Percentiles rank a stretch among this genome's conserved stretches.
These are phyloP conservation scores for Paradendryphiella salina DNA, from an alignment of 2,329 filamentous ascomycete species.

Conservation along the genomic window DNA sequence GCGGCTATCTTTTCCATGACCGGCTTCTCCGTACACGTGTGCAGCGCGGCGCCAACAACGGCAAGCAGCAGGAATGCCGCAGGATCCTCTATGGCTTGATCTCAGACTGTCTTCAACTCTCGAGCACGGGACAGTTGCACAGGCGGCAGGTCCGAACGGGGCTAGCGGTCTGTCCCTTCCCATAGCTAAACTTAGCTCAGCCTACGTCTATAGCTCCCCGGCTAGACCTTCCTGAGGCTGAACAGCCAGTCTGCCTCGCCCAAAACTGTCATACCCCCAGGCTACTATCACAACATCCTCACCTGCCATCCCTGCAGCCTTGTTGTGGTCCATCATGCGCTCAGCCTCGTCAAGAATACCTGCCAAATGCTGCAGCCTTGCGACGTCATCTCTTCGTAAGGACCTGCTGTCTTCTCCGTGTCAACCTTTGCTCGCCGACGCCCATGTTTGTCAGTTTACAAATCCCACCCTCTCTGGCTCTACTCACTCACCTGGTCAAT, in stretches of 20 bases:
- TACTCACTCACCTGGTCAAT: conserved; percentile 1
- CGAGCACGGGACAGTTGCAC: conserved; percentile 12
- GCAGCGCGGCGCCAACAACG: background rate
- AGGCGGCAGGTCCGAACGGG: background rate
- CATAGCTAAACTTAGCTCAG: conserved; percentile 20
- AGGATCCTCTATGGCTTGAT: background rate
- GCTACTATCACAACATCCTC: background rate
- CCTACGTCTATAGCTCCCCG: conserved; percentile 4
- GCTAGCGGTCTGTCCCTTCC: conserved; percentile 9
- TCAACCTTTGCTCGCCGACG: background rate
- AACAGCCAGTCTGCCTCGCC: conserved; percentile 24
- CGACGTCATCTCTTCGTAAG: background rate
- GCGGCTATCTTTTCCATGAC: background rate
- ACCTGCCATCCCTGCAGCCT: conserved; percentile 1
- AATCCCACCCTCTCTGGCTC: background rate
- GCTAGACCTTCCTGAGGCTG: conserved; percentile 14
- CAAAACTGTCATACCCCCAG: conserved; percentile 16
- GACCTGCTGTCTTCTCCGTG: background rate
- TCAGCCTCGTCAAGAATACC: conserved; percentile 15
- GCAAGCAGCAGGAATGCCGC: conserved; percentile 7
- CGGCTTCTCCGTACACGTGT: background rate
- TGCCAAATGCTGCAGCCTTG: background rate
- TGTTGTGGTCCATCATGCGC: background rate
- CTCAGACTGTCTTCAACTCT: conserved; percentile 6
- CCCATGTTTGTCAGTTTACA: background rate